Evolutionary conservation across 768 basidiomycete genomes (phyloP).

Genomic region (Boletus rubescentipes): DNA sequence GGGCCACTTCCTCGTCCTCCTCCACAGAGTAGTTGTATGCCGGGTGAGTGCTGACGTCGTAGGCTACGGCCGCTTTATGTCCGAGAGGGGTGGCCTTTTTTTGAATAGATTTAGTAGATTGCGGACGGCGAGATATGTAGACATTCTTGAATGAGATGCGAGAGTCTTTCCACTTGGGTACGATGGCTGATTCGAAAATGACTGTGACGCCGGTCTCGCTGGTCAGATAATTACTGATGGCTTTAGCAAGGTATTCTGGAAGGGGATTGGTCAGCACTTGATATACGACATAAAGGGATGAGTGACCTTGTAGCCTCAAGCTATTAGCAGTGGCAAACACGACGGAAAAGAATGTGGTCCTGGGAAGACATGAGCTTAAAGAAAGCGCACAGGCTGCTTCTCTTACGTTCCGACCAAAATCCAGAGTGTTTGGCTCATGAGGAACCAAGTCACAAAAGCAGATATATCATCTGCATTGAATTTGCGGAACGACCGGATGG

Average conservation of each 20-base stretch:
- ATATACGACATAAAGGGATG: not conserved
- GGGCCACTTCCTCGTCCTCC: conserved; percentile 48
- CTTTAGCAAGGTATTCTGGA: conserved; percentile 79
- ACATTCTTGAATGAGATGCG: conserved; percentile 97
- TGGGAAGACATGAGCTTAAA: conserved; percentile 26
- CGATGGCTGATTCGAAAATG: conserved; percentile 96
- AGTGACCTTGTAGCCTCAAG: conserved; percentile 74
- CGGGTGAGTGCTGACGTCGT: conserved; percentile 77
- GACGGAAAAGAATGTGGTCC: conserved; percentile 95
- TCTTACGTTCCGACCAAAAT: conserved; percentile 77
- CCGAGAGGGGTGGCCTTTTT: conserved; percentile 31
- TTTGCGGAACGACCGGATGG: conserved; percentile 88
- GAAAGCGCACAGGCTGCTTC: not conserved
- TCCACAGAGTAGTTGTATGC: conserved; percentile 62
- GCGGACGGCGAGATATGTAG: conserved; percentile 82
- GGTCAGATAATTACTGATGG: conserved; percentile 91
- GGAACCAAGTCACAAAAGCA: conserved; percentile 93
- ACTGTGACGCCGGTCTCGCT: conserved; percentile 91
- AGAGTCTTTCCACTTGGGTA: conserved; percentile 96
- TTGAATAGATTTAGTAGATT: conserved; percentile 15
- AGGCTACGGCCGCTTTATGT: conserved; percentile 62
- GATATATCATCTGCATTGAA: conserved; percentile 98
- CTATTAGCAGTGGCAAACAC: conserved; percentile 89
- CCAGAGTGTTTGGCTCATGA: conserved; percentile 96
- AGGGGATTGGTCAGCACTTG: conserved; percentile 6